These are phyloP conservation scores for Alternaria brassicicola DNA, from an alignment of 2,329 filamentous ascomycete species.

Conservation along the genomic window DNA sequence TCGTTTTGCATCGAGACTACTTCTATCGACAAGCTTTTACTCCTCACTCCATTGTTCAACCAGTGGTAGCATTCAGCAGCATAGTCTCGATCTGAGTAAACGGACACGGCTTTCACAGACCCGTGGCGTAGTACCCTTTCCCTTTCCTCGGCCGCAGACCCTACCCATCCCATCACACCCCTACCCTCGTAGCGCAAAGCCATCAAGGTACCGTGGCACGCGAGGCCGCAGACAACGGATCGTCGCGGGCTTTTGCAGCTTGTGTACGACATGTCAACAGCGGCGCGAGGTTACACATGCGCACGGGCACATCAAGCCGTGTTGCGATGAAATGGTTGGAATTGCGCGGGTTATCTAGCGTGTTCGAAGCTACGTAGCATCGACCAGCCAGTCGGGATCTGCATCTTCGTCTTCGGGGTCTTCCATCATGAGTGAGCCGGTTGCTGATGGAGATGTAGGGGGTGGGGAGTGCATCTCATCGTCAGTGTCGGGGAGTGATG, in stretches of 20 bases:
- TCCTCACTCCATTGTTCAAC: too few relatives aligned
- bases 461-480: conserved; percentile 3
- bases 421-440: conserved; percentile 62
- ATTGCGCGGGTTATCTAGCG: neutral
- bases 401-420: conserved; percentile 70
- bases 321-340: neutral
- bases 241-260: neutral
- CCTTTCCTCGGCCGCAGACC: too few relatives aligned
- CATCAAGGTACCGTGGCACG: conserved; percentile 11
- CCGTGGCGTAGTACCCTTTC: neutral
- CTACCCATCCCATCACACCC: neutral
- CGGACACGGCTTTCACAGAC: neutral
- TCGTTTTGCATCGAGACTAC: neutral
- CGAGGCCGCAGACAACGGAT: neutral
- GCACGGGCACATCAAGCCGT: neutral
- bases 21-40: too few relatives aligned
- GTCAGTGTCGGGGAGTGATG: neutral
- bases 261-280: neutral
- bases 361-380: conserved; percentile 17
- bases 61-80: too few relatives aligned
- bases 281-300: neutral
- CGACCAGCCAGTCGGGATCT: conserved; percentile 66
- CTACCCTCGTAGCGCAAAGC: neutral
- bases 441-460: conserved; percentile 44
- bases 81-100: too few relatives aligned